These are phyloP conservation scores for Candida smagusa DNA, from an alignment of 1,139 yeast genomes.

Conservation along the genomic window DNA sequence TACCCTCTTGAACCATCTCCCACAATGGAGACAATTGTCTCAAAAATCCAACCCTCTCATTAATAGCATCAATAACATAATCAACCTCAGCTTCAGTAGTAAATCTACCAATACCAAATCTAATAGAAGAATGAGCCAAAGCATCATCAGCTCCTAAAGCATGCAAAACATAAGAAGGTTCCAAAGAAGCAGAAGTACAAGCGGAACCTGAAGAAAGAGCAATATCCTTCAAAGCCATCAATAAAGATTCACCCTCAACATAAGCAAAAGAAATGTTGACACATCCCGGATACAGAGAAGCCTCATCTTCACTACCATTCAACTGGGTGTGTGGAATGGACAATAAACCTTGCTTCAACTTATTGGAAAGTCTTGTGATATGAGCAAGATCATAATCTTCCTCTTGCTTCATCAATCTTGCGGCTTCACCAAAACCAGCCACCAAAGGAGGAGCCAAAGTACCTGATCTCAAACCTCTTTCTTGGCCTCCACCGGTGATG, in stretches of 20 bases:
- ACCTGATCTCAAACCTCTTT: conserved; percentile 95
- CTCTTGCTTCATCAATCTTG: conserved; percentile 75
- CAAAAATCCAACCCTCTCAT: conserved; percentile 84
- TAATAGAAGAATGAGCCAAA: conserved; percentile 91
- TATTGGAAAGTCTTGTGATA: conserved; percentile 66
- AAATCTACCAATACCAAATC: conserved; percentile 96
- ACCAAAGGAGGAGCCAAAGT: conserved; percentile 94
- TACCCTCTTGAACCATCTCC: conserved; percentile 99
- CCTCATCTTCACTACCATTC: conserved; percentile 74
- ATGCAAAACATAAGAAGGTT: conserved; percentile 93
- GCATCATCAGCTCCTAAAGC: conserved; percentile 99
- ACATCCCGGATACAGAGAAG: conserved; percentile 79
- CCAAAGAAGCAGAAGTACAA: conserved; percentile 96
- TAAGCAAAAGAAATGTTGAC: conserved; percentile 95
- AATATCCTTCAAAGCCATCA: conserved; percentile 96
- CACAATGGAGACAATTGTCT: conserved; percentile 93
- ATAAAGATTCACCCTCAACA: conserved; percentile 94
- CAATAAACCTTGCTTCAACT: conserved; percentile 69
- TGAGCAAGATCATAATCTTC: conserved; percentile 71
- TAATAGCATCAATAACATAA: conserved; percentile 83
- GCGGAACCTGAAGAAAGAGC: conserved; percentile 98
- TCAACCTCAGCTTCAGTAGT: conserved; percentile 96
- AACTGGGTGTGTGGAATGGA: conserved; percentile 83
- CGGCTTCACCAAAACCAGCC: conserved; percentile 97
- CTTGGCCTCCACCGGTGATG: conserved; percentile 98